These are phyloP conservation scores for Aspergillus novoparasiticus DNA, from an alignment of 2,329 filamentous ascomycete genomes.

Conservation along the genomic window DNA sequence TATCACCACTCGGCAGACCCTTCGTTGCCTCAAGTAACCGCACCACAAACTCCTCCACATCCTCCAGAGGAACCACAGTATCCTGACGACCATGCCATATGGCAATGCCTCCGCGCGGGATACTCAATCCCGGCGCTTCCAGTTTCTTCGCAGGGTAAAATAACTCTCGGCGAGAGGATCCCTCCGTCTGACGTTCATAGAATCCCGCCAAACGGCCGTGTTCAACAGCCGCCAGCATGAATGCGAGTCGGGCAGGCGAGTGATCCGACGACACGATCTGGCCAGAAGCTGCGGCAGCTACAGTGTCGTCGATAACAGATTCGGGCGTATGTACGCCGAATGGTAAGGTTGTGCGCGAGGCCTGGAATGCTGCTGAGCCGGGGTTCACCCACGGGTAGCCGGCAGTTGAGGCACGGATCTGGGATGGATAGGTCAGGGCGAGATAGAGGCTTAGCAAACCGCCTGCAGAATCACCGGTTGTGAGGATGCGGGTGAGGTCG, in stretches of 20 bases:
- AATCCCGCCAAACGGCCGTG: slow-evolving; percentile 19
- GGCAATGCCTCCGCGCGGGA: slow-evolving; percentile 35
- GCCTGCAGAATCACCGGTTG: slow-evolving; percentile 34
- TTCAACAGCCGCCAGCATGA: slow-evolving; percentile 24
- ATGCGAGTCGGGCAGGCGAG: slow-evolving; percentile 12
- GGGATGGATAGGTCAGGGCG: slow-evolving; percentile 28
- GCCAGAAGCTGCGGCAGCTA: slow-evolving; percentile 12
- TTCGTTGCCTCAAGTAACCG: slow-evolving; percentile 26
- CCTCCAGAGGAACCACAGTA: slow-evolving; percentile 31
- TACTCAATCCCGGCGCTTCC: slow-evolving; percentile 22
- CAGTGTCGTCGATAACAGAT: slow-evolving; percentile 15
- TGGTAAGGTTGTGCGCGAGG: slow-evolving; percentile 14
- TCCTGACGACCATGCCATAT: slow-evolving; percentile 41
- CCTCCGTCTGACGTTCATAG: slow-evolving; percentile 24
- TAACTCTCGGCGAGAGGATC: slow-evolving; percentile 7
- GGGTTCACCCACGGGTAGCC: slow-evolving; percentile 38
- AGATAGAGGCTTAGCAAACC: slow-evolving; percentile 33
- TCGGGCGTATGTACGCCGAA: slow-evolving; percentile 18
- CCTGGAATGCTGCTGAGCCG: slow-evolving; percentile 19
- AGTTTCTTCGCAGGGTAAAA: slow-evolving; percentile 35
- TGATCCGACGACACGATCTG: slow-evolving; percentile 19
- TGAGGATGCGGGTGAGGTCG: slow-evolving; percentile 30
- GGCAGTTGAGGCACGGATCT: slow-evolving; percentile 33
- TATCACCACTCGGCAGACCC: slow-evolving; percentile 24
- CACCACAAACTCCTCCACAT: slow-evolving; percentile 31